phyloP scores from a whole-genome alignment of 2,329 filamentous ascomycete genomes.

The Paramyrothecium sp. region DNA sequence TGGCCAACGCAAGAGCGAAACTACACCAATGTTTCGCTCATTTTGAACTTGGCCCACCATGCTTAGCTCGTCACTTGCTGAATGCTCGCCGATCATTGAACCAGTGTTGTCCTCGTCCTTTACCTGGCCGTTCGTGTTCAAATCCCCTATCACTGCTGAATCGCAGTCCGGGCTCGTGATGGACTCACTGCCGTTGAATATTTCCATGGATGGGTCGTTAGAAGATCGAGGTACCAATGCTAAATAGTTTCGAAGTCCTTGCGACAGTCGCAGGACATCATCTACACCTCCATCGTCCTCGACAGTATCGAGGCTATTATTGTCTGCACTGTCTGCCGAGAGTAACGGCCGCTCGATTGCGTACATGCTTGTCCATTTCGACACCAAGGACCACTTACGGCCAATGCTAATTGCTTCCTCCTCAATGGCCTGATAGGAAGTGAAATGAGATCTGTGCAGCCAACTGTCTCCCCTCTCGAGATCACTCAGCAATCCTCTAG shows the following conservation, averaged over 20 bases:
- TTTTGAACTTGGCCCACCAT: no score
- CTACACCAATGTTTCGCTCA: no score
- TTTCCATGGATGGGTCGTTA: background rate
- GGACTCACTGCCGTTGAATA: no score
- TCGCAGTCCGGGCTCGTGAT: no score
- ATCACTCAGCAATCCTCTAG: constrained; percentile 2
- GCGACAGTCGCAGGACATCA: background rate
- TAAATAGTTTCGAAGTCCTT: background rate
- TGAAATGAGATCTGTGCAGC: background rate
- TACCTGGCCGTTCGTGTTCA: no score
- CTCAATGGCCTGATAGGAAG: background rate
- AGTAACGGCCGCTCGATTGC: background rate
- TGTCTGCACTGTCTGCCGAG: background rate
- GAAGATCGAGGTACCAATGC: background rate
- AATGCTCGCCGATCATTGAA: no score
- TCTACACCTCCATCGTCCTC: background rate
- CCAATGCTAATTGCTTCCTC: no score
- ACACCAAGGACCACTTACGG: constrained; percentile 5
- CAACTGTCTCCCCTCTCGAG: background rate
- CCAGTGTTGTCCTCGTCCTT: no score
- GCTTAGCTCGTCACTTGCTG: no score
- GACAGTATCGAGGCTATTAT: background rate
- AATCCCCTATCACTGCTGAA: no score
- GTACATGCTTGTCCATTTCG: constrained; percentile 7
- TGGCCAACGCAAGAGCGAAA: no score